Percentiles rank a stretch among this genome's conserved stretches.
These are phyloP conservation scores for Penicillium sp. DNA, from an alignment of 2,329 filamentous ascomycete species.

Conservation along the genomic window DNA sequence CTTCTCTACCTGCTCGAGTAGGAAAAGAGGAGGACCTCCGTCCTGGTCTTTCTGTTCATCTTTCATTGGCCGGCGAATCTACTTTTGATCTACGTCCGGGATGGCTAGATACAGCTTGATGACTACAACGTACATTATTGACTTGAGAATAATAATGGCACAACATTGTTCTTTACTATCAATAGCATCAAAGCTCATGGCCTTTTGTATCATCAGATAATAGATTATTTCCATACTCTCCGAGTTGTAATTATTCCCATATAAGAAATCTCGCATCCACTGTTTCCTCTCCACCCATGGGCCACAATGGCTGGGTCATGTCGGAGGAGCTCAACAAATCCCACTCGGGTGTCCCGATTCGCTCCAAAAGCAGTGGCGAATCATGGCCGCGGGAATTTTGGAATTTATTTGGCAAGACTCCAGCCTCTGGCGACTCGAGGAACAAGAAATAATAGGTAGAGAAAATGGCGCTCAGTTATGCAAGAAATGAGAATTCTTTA, in stretches of 20 bases:
- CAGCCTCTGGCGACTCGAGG: not conserved
- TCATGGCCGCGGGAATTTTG: not conserved
- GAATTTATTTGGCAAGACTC: not conserved
- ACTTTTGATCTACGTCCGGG: not conserved
- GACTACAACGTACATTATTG: not conserved
- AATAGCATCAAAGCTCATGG: not conserved
- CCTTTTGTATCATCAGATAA: not conserved
- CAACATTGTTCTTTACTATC: not conserved
- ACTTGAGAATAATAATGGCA: too few relatives aligned
- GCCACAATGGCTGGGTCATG: conserved; percentile 11
- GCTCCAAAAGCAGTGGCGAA: conserved; percentile 1
- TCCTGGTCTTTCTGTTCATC: not conserved
- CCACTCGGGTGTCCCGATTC: not conserved
- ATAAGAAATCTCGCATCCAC: not conserved
- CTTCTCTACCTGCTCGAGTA: not conserved
- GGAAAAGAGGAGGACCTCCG: not conserved
- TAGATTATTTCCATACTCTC: not conserved
- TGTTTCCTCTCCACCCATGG: conserved; percentile 17
- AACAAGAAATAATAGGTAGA: not conserved
- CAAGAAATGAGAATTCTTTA: not conserved
- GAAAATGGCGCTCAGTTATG: not conserved
- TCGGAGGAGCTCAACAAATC: not conserved
- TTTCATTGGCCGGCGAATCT: not conserved
- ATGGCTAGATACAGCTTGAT: not conserved
- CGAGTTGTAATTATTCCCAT: not conserved